Evolutionary conservation across 331 rosid genomes (phyloP).

Genomic region (Malus hybrid): DNA sequence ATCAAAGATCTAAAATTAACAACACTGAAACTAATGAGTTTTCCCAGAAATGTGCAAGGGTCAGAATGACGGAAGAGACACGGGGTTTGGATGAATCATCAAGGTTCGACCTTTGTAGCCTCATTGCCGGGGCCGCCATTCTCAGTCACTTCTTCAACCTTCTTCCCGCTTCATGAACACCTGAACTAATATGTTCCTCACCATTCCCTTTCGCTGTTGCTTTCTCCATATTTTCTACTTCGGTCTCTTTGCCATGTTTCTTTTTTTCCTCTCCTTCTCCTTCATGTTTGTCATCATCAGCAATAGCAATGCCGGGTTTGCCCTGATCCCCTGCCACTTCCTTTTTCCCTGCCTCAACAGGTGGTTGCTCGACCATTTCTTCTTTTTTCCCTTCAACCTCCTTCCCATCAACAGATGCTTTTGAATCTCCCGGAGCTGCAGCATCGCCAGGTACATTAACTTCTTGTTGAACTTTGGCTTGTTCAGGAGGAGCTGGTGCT

Average conservation of each 20-base stretch:
- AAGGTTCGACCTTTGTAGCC: slow-evolving; percentile 28
- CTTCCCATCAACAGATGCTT: slow-evolving; percentile 21
- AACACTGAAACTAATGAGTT: slow-evolving; percentile 42
- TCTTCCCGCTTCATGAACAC: slow-evolving; percentile 30
- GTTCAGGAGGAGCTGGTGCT: slow-evolving; percentile 25
- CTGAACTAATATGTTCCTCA: slow-evolving; percentile 29
- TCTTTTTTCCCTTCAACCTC: slow-evolving; percentile 6
- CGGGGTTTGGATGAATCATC: slow-evolving; percentile 16
- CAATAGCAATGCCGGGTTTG: slow-evolving; percentile 24
- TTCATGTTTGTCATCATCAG: slow-evolving; percentile 32
- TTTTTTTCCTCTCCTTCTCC: slow-evolving; percentile 40
- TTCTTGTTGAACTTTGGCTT: slow-evolving; percentile 25
- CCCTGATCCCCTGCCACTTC: slow-evolving; percentile 28
- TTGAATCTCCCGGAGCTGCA: slow-evolving; percentile 24
- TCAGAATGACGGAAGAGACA: slow-evolving; percentile 38
- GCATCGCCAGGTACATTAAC: slow-evolving; percentile 32
- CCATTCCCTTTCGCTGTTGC: slow-evolving; percentile 31
- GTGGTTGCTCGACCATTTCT: slow-evolving; percentile 36
- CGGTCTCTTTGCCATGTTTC: slow-evolving; percentile 24
- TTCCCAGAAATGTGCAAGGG: slow-evolving; percentile 40
- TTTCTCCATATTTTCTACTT: slow-evolving; percentile 41
- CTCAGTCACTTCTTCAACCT: slow-evolving; percentile 37
- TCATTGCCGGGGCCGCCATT: slow-evolving; percentile 41
- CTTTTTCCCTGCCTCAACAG: slow-evolving; percentile 39
- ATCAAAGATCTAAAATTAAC: slow-evolving; percentile 49